phyloP scores from a whole-genome alignment of 306 rosid species.

The Citrullus amarus region DNA sequence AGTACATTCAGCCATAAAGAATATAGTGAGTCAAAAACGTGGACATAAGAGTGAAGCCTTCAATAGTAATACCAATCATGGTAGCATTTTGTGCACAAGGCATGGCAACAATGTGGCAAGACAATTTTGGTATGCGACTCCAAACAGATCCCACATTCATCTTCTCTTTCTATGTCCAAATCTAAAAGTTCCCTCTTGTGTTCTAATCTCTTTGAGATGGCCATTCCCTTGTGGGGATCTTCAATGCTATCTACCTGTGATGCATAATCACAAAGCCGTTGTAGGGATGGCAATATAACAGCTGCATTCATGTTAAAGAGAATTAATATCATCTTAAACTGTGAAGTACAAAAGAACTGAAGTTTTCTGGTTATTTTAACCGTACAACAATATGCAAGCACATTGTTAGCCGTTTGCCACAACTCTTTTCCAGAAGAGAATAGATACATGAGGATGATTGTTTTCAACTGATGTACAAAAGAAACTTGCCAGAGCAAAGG shows the following conservation, averaged over 20 bases:
- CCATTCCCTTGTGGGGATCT: constrained; percentile 24
- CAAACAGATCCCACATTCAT: constrained; percentile 78
- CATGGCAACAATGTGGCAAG: constrained; percentile 70
- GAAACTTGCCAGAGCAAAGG: not conserved
- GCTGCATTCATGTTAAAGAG: constrained; percentile 27
- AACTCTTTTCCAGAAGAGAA: not conserved
- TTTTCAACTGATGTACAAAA: not conserved
- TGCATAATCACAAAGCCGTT: constrained; percentile 37
- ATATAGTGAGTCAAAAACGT: not conserved
- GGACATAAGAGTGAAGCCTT: not conserved
- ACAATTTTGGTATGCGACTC: constrained; percentile 64
- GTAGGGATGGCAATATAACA: constrained; percentile 69
- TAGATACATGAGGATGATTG: not conserved
- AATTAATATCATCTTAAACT: not conserved
- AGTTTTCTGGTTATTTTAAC: not conserved
- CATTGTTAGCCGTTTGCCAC: not conserved
- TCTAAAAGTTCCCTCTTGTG: constrained; percentile 24
- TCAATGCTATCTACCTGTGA: constrained; percentile 19
- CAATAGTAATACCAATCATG: constrained; percentile 36
- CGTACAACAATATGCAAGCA: not conserved
- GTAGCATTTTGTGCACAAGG: constrained; percentile 77
- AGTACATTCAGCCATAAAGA: not conserved
- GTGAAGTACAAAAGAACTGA: not conserved
- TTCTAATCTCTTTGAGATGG: constrained; percentile 18
- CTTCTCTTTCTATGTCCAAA: constrained; percentile 46